Base-by-base conservation (phyloP, 352 stramenopile genomes). In the Phytophthora nicotianae region DNA sequence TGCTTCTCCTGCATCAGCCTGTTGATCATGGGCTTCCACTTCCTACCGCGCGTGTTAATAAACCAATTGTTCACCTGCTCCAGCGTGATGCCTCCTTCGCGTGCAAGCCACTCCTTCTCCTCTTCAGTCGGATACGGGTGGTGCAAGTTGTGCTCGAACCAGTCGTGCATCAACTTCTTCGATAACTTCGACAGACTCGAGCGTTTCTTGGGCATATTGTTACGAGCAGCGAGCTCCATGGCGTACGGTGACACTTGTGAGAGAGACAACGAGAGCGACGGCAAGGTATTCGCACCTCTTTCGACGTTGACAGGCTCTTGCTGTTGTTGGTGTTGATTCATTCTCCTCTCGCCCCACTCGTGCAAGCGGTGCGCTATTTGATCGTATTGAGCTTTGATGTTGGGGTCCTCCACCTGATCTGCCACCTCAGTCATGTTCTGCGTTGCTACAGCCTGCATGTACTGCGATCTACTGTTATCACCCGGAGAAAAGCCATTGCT, bases 41-140 rank as follows among this genome's bases (percentile, higher is more conserved):
- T 92, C 54, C 86, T 78, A 4, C 83, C 84, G 59, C 86, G 80
- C 40, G 84, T 93, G 62, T 95, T 93, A 61, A 95, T 93, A 55
- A 95, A 95, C 86, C 86, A 95, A 57, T 95, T 95, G 78, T 93
- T 95, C 37, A 95, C 86, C 63, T 95, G 86, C 53, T 95, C 84
- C 57, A 95, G 63, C 20, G 86, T 90, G 66, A 95, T 92, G 50
- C 82, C 83, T 57, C 83, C 83, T 51, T 88, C 49, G 6, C 49
- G 46, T n/a, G 73, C 76, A 5, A 95, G 73, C 65, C 68, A 77
- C 19, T 86, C 74, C 72, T 95, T 95, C 67, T 93, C 86, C 38
- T 92, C 83, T 63, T 95, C 86, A 2, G 83, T 89, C 52, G 86
- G 86, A 60, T 93, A 95, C 50, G 86, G 86, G 50, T 95, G 86